Evolutionary conservation across 208 protist species (phyloP).

Genomic region (Acanthamoeba royreba): DNA sequence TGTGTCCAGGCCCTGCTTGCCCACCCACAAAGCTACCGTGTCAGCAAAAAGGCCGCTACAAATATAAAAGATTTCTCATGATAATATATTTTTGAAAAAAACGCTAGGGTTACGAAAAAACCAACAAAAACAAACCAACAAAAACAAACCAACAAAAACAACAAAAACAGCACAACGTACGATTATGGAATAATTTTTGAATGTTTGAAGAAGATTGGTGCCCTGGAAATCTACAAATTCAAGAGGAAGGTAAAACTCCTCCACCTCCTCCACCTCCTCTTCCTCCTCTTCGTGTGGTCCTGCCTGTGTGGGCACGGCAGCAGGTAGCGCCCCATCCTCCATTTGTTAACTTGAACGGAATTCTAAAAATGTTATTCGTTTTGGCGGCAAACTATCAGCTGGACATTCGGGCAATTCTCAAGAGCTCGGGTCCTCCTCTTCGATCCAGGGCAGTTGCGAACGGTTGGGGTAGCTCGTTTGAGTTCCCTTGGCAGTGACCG

Average conservation of each 20-base stretch:
- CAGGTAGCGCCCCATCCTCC: too few species aligned
- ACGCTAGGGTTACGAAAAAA: too few species aligned
- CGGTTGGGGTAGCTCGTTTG: neutral
- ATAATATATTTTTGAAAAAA: too few species aligned
- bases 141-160: too few species aligned
- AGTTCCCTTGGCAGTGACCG: neutral
- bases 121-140: too few species aligned
- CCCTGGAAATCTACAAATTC: conserved; percentile 19
- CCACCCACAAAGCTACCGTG: too few species aligned
- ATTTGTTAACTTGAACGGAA: neutral
- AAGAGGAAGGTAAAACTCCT: neutral
- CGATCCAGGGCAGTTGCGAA: neutral
- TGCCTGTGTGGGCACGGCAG: too few species aligned
- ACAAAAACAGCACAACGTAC: too few species aligned
- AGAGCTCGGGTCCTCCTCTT: neutral
- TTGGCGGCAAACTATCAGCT: neutral
- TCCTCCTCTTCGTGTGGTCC: too few species aligned
- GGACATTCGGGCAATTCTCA: neutral
- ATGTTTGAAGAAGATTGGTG: conserved; percentile 12
- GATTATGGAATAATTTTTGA: neutral
- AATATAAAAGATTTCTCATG: too few species aligned
- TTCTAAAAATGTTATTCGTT: neutral
- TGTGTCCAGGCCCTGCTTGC: neutral
- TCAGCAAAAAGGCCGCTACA: too few species aligned
- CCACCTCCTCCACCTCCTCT: too few species aligned